Base-by-base conservation (phyloP, 2,329 filamentous ascomycete species). In the Pseudocercospora macadamiae region DNA sequence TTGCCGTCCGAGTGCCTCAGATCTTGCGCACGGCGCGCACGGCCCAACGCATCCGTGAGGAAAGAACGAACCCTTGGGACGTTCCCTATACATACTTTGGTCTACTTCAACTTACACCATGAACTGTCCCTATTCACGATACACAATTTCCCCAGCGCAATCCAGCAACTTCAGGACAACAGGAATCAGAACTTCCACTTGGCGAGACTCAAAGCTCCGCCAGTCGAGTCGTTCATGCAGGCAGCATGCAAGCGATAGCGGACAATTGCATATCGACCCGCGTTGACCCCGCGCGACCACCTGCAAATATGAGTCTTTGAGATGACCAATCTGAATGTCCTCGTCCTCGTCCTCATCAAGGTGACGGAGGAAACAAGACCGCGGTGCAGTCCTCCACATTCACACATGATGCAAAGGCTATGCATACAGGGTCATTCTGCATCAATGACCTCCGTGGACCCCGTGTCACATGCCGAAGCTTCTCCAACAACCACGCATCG, bases 181-280 rank as follows among this genome's bases (percentile, higher is more conserved):
- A n/a, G n/a, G n/a, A n/a, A n/a, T n/a, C n/a, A n/a, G n/a, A n/a
- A n/a, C n/a, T n/a, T n/a, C n/a, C n/a, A n/a, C n/a, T n/a, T n/a
- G n/a, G n/a, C n/a, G n/a, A n/a, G n/a, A n/a, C n/a, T n/a, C n/a
- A n/a, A n/a, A n/a, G n/a, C n/a, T n/a, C n/a, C n/a, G n/a, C n/a
- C n/a, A n/a, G n/a, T n/a, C n/a, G n/a, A n/a, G n/a, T n/a, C n/a
- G n/a, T 47, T 28, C 42, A 47, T 47, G 42, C 42, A 47, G 6
- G 12, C n/a, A n/a, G 16, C 42, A 23, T 26, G 42, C 42, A 47
- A 47, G 42, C 42, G 42, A 26, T 21, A 26, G 42, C 42, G 42
- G 42, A 47, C 23, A 18, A 23, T 26, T 47, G 42, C 42, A 47
- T 47, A 32, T 32, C 42, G 42, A 47, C 42, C 42, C 42, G 42